Evolutionary conservation across 1,284 basidiomycete genomes (phyloP).

Genomic region (Wolfiporia cocos): DNA sequence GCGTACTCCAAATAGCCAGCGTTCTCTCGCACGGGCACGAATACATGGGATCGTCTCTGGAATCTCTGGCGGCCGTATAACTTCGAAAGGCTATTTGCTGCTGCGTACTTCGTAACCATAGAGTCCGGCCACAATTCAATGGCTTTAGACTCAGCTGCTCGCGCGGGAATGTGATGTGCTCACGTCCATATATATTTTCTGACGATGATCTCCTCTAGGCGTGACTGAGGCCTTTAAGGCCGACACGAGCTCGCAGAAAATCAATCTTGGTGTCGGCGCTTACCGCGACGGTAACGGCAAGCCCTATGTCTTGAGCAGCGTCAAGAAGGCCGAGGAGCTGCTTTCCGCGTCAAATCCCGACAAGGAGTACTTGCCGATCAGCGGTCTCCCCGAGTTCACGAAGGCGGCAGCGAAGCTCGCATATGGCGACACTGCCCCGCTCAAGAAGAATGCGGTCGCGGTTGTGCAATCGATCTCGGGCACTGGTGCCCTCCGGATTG

Average conservation of each 20-base stretch:
- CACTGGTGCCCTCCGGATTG: constrained; percentile 96
- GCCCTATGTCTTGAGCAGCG: constrained; percentile 89
- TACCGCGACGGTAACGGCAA: constrained; percentile 95
- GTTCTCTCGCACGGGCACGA: neutral
- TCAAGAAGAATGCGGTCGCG: constrained; percentile 79
- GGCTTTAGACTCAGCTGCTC: neutral
- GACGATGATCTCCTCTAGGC: constrained; percentile 34
- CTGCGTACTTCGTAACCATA: neutral
- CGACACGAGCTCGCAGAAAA: constrained; percentile 87
- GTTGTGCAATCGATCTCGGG: constrained; percentile 97
- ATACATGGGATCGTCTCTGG: neutral
- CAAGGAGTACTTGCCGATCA: constrained; percentile 99
- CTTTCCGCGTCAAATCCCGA: constrained; percentile 69
- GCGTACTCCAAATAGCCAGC: too few relatives aligned
- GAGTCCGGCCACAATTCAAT: neutral
- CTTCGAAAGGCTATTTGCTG: too few relatives aligned
- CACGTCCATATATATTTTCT: neutral
- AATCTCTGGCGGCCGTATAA: too few relatives aligned
- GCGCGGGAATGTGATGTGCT: neutral
- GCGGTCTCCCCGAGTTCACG: constrained; percentile 85
- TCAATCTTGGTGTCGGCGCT: constrained; percentile 94
- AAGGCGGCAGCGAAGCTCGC: constrained; percentile 89
- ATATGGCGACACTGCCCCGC: constrained; percentile 81
- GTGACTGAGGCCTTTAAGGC: constrained; percentile 95
- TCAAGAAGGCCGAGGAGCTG: constrained; percentile 88